These are phyloP conservation scores for Exophiala aquamarina DNA, from an alignment of 2,329 filamentous ascomycete species.

Conservation along the genomic window DNA sequence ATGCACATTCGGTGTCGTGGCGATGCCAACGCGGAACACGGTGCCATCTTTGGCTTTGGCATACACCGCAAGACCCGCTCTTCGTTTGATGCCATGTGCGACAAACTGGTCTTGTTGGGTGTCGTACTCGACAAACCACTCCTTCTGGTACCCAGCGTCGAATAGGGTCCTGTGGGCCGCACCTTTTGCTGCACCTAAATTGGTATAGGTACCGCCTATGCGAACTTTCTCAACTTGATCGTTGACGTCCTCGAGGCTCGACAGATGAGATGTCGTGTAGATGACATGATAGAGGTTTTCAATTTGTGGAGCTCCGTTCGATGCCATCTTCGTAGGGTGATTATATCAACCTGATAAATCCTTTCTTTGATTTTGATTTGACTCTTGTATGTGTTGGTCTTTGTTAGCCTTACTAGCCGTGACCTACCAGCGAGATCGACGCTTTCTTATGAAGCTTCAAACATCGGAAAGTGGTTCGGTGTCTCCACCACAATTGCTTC, in stretches of 20 bases:
- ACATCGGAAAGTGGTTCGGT: background rate
- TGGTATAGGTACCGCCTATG: constrained; percentile 30
- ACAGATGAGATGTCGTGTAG: constrained; percentile 27
- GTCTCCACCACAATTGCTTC: background rate
- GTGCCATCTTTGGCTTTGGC: constrained; percentile 30
- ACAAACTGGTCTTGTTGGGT: constrained; percentile 22
- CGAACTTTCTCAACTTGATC: constrained; percentile 30
- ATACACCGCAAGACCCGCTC: constrained; percentile 27
- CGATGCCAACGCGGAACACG: constrained; percentile 29
- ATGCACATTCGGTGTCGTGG: constrained; percentile 27
- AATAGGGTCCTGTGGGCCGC: constrained; percentile 32
- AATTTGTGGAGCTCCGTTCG: constrained; percentile 11
- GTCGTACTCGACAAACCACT: constrained; percentile 32
- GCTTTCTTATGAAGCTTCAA: background rate
- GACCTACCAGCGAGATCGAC: too few relatives aligned
- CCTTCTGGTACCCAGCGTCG: constrained; percentile 32
- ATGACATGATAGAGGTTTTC: constrained; percentile 31
- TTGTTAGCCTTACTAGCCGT: background rate
- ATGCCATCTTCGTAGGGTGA: constrained; percentile 9
- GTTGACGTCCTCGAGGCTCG: constrained; percentile 27
- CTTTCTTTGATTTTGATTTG: background rate
- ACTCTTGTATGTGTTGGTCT: constrained; percentile 1
- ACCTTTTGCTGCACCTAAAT: constrained; percentile 27
- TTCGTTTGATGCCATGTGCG: constrained; percentile 18
- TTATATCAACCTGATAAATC: background rate